A percentile compares a stretch with the other conserved stretches of the same genome.
Evolutionary conservation across 2,329 filamentous ascomycete genomes (phyloP).

Genomic region (Albophoma yamanashiensis): DNA sequence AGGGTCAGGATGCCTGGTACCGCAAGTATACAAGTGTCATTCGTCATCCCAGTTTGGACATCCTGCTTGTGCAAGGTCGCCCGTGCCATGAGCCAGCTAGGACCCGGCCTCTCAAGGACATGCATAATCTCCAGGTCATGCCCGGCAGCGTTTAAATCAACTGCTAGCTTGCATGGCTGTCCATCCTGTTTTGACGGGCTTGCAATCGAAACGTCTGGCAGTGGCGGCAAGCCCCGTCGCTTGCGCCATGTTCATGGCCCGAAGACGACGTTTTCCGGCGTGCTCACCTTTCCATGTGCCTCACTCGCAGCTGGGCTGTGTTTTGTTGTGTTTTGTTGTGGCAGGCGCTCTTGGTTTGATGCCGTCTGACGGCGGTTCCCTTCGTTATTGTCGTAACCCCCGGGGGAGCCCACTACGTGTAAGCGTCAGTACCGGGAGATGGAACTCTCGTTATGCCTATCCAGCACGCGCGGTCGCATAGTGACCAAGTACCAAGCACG

Average conservation of each 20-base stretch:
- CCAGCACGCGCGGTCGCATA: neutral
- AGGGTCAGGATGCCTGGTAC: neutral
- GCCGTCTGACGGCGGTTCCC: neutral
- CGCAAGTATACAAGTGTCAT: too few relatives aligned
- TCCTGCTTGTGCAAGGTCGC: neutral
- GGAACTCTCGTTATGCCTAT: neutral
- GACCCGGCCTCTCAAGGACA: neutral
- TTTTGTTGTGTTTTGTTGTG: neutral
- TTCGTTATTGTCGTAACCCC: neutral
- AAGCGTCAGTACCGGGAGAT: neutral
- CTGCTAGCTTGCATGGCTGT: neutral
- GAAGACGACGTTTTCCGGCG: neutral
- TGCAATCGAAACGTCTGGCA: neutral
- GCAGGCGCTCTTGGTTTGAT: neutral
- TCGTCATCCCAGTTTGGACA: neutral
- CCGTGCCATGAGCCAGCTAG: neutral
- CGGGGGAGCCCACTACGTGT: neutral
- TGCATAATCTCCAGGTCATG: neutral
- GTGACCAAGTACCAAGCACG: neutral
- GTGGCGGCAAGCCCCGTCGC: neutral
- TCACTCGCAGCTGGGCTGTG: neutral
- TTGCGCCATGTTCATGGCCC: neutral
- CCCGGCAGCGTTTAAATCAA: constrained; percentile 1
- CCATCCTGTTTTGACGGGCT: neutral
- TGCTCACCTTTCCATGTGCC: neutral